These are phyloP conservation scores for Schizosaccharomyces pombe DNA, from an alignment of 805 yeast genomes.

Conservation along the genomic window ASM294v3 CU329670.1:2692001-2692500, in stretches of 20 bases:
- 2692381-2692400: constrained; percentile 74
- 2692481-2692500: constrained; percentile 78
- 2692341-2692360: constrained; percentile 84
- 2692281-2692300: constrained; percentile 46
- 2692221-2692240: constrained; percentile 33
- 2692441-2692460: constrained; percentile 74
- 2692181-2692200: background rate
- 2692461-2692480: constrained; percentile 58
- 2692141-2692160: constrained; percentile 59
- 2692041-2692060: constrained; percentile 56
- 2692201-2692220: background rate
- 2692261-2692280: constrained; percentile 24
- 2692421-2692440: constrained; percentile 42
- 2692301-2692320: constrained; percentile 88
- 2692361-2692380: constrained; percentile 76
- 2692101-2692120: constrained; percentile 66
- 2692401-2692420: constrained; percentile 69
- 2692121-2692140: constrained; percentile 71
- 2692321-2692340: constrained; percentile 59
- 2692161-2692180: constrained; percentile 64
- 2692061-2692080: constrained; percentile 62
- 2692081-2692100: constrained; percentile 93
- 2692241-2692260: constrained; percentile 61
- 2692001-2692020: background rate
- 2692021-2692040: constrained; percentile 12